Percentiles rank a stretch among this genome's conserved stretches.
These are phyloP conservation scores for Erythrobasidium yunnanense DNA, from an alignment of 768 basidiomycete species.

Conservation along the genomic window DNA sequence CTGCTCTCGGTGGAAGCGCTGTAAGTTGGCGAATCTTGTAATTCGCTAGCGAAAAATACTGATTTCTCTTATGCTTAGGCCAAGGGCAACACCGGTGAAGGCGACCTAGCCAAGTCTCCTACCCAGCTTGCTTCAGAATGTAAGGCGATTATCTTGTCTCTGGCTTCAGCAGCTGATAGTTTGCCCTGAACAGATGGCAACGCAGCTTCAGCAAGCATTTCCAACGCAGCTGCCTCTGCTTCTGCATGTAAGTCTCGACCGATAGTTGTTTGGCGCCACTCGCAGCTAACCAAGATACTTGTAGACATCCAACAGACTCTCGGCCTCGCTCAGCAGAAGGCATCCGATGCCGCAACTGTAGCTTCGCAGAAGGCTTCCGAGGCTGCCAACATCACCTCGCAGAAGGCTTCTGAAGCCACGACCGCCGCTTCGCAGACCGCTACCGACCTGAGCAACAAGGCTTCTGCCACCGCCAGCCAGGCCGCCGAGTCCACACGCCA, in stretches of 20 bases:
- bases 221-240: background rate
- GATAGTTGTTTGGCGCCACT: background rate
- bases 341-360: background rate
- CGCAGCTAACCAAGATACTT: background rate
- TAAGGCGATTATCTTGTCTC: background rate
- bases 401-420: background rate
- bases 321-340: slow-evolving; percentile 12
- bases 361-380: background rate
- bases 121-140: slow-evolving; percentile 14
- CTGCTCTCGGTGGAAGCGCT: slow-evolving; percentile 14
- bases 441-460: background rate
- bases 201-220: background rate
- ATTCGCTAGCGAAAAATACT: background rate
- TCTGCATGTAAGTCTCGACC: background rate
- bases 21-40: background rate
- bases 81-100: slow-evolving; percentile 19
- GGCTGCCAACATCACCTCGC: background rate
- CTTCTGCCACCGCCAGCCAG: background rate
- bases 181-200: background rate
- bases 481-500: background rate
- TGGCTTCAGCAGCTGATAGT: background rate
- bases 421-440: slow-evolving; percentile 5
- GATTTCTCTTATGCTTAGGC: background rate
- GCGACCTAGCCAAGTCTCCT: slow-evolving; percentile 19
- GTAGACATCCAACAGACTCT: background rate